A percentile compares a stretch with the other conserved stretches of the same genome.
Conservation (phyloP, 148 eudicot species). For the Vaccinium myrtillus region DNA sequence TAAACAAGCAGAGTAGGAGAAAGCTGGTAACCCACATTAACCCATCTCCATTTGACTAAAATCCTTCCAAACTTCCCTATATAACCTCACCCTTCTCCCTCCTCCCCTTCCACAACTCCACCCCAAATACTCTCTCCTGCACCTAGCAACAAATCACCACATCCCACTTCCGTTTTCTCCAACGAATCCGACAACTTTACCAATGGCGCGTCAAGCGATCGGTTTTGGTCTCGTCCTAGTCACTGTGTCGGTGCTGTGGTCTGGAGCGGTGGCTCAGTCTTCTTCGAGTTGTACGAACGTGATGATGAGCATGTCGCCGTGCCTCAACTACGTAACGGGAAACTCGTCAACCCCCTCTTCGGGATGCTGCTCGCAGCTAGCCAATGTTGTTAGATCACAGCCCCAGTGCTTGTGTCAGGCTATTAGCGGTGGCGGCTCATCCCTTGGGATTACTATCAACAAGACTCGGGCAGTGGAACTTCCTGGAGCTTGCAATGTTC, state of each 20-base stretch:
- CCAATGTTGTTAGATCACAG: slow-evolving; percentile 32
- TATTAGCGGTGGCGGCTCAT: slow-evolving; percentile 27
- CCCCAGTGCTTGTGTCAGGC: slow-evolving; percentile 45
- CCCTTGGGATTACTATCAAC: slow-evolving; percentile 32
- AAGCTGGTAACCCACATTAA: slow-evolving; percentile 24
- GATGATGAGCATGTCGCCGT: slow-evolving; percentile 45
- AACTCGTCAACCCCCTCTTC: slow-evolving; percentile 38
- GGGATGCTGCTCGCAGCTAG: slow-evolving; percentile 44
- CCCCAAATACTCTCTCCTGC: not conserved
- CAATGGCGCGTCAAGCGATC: slow-evolving; percentile 27
- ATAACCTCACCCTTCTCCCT: not conserved
- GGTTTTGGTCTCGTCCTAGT: slow-evolving; percentile 16
- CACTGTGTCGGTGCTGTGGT: slow-evolving; percentile 21
- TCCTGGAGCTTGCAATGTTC: slow-evolving; percentile 36
- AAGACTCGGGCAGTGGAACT: slow-evolving; percentile 36
- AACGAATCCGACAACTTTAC: not conserved
- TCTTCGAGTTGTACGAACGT: slow-evolving; percentile 34
- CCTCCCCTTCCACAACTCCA: not conserved
- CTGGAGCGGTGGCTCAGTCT: slow-evolving; percentile 23
- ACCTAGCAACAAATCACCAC: not conserved
- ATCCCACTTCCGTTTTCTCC: not conserved
- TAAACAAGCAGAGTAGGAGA: slow-evolving; percentile 9
- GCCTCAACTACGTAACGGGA: slow-evolving; percentile 42
- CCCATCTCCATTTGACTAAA: slow-evolving; percentile 10
- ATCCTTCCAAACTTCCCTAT: slow-evolving; percentile 10